Percentiles rank a stretch among this genome's conserved stretches.
Evolutionary conservation across 2,329 filamentous ascomycete species (phyloP).

Genomic region (Thermoascus crustaceus): DNA sequence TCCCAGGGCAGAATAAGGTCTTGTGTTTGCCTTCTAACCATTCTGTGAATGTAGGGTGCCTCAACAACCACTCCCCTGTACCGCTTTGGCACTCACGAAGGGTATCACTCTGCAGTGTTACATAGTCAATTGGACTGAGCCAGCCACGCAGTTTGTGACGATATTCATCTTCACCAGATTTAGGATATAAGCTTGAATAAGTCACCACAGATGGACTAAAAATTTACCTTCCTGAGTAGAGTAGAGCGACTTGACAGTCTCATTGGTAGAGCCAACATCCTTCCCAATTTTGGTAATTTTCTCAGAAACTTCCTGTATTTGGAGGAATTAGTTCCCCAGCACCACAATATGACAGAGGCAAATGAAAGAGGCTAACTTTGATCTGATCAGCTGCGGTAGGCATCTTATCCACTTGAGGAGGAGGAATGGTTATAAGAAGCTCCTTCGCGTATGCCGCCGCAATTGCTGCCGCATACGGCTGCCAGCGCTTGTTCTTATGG

Average conservation of each 20-base stretch:
- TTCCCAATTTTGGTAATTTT: background rate
- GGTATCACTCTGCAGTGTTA: no score
- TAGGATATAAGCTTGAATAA: background rate
- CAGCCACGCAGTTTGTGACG: no score
- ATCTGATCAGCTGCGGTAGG: background rate
- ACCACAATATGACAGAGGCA: background rate
- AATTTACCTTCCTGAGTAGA: background rate
- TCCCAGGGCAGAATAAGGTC: no score
- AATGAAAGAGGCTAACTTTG: background rate
- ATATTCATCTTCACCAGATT: no score
- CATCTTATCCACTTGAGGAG: constrained; percentile 1
- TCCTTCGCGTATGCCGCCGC: constrained; percentile 6
- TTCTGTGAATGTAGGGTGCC: no score
- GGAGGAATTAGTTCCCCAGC: background rate
- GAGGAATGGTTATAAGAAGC: background rate
- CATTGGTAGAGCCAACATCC: background rate
- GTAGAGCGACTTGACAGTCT: background rate
- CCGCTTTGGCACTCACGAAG: no score
- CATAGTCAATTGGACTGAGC: no score
- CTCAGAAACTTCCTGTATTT: background rate
- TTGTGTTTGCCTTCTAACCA: no score
- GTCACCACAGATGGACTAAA: background rate
- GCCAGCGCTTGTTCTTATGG: background rate
- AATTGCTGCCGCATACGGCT: constrained; percentile 5
- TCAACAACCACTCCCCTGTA: no score